These are phyloP conservation scores for Lycium barbarum DNA, from an alignment of 257 asterid species.

Conservation along the genomic window DNA sequence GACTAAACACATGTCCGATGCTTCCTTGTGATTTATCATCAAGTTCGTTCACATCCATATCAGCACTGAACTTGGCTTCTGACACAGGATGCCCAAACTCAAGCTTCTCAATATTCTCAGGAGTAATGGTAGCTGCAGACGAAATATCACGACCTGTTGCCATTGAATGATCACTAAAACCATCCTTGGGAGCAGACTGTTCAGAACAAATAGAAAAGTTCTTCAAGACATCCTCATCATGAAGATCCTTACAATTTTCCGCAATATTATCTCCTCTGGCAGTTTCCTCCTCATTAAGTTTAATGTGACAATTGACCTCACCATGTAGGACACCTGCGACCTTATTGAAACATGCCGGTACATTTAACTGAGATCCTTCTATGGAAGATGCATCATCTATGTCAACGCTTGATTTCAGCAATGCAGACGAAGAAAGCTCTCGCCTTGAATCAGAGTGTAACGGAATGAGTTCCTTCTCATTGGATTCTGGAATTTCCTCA, in stretches of 20 bases:
- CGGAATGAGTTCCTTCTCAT: constrained; percentile 31
- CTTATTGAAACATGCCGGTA: constrained; percentile 51
- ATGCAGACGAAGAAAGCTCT: constrained; percentile 40
- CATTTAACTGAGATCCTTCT: constrained; percentile 40
- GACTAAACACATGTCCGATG: not conserved
- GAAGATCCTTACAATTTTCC: constrained; percentile 32
- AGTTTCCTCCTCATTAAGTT: constrained; percentile 9
- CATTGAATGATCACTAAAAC: constrained; percentile 14
- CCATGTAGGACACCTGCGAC: constrained; percentile 36
- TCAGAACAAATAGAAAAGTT: constrained; percentile 27
- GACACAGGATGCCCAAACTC: constrained; percentile 25
- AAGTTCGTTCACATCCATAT: constrained; percentile 32
- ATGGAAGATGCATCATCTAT: constrained; percentile 43
- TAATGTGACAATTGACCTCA: constrained; percentile 30
- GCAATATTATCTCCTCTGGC: constrained; percentile 21
- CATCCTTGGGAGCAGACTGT: constrained; percentile 27
- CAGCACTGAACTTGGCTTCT: constrained; percentile 29
- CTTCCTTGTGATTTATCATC: constrained; percentile 31
- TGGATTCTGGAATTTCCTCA: constrained; percentile 39
- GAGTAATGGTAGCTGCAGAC: not conserved
- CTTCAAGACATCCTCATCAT: constrained; percentile 36
- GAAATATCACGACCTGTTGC: not conserved
- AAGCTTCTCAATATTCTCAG: constrained; percentile 23
- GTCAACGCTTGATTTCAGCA: constrained; percentile 34
- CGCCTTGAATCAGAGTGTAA: constrained; percentile 30